Percentiles rank a stretch among this genome's conserved stretches.
These are phyloP conservation scores for Cydonia oblonga DNA, from an alignment of 331 rosid species.

Conservation along the genomic window DNA sequence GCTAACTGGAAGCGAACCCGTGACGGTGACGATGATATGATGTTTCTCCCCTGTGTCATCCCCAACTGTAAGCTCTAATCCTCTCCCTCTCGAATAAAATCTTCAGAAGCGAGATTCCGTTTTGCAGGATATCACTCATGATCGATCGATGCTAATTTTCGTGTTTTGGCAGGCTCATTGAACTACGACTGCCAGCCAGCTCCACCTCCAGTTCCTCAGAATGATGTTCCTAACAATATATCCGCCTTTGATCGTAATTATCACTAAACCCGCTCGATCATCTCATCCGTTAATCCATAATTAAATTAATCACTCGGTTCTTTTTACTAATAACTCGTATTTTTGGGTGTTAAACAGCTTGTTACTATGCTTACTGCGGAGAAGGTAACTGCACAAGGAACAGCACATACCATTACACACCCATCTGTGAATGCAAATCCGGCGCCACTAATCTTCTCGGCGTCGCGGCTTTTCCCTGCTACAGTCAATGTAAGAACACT, in stretches of 20 bases:
- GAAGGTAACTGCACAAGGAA: conserved; percentile 44
- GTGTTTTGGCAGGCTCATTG: conserved; percentile 40
- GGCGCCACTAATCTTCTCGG: conserved; percentile 52
- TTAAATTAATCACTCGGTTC: neutral
- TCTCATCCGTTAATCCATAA: neutral
- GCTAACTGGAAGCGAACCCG: conserved; percentile 56
- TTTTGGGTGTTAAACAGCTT: conserved; percentile 37
- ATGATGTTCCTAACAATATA: conserved; percentile 26
- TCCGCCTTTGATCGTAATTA: conserved; percentile 60
- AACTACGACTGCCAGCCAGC: conserved; percentile 66
- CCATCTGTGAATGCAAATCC: conserved; percentile 39
- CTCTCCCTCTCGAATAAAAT: neutral
- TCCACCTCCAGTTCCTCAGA: conserved; percentile 38
- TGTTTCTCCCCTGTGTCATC: conserved; percentile 82
- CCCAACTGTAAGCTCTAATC: conserved; percentile 43
- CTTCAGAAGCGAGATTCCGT: neutral
- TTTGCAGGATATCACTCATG: neutral
- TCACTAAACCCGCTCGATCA: neutral
- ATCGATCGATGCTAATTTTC: neutral
- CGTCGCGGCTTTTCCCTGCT: conserved; percentile 56
- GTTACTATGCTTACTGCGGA: conserved; percentile 85
- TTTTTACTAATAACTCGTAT: neutral
- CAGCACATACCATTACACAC: conserved; percentile 19
- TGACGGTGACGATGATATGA: conserved; percentile 17
- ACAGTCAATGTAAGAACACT: conserved; percentile 46